phyloP scores from a whole-genome alignment of 257 asterid genomes.

The Ophiorrhiza pumila region DNA sequence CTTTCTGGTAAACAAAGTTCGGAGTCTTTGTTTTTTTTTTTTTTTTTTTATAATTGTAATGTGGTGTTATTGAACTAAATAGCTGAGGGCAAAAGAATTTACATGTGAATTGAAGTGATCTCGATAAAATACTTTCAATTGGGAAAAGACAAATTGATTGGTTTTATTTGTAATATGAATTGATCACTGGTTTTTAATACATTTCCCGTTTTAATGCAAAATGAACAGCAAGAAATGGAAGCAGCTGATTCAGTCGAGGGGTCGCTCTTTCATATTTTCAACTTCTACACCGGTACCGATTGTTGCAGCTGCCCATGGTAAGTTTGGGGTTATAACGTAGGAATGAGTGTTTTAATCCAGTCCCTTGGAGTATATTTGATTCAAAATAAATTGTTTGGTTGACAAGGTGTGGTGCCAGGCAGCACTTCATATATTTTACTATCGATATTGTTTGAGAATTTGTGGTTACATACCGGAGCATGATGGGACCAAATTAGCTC shows the following conservation, averaged over 20 bases:
- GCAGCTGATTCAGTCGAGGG: slow-evolving; percentile 89
- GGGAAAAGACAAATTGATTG: background rate
- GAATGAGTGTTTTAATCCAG: background rate
- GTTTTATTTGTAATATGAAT: background rate
- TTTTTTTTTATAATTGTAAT: background rate
- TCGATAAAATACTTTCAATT: background rate
- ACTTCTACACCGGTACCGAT: slow-evolving; percentile 91
- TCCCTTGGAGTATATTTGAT: background rate
- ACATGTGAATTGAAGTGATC: background rate
- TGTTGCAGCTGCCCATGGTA: slow-evolving; percentile 95
- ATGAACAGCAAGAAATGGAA: slow-evolving; percentile 89
- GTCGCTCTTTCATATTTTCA: slow-evolving; percentile 96
- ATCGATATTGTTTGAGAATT: background rate
- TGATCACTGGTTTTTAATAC: background rate
- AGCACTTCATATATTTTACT: background rate
- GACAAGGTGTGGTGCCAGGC: background rate
- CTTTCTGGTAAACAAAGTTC: background rate
- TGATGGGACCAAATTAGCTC: background rate
- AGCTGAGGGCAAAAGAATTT: background rate
- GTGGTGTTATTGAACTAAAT: background rate
- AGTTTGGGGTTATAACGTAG: background rate
- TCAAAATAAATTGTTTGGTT: background rate
- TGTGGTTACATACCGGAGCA: background rate
- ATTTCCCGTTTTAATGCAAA: slow-evolving; percentile 18
- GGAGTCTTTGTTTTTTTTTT: background rate